phyloP scores from a whole-genome alignment of 176 grass and related monocot species.

The Raddia distichophylla region DNA sequence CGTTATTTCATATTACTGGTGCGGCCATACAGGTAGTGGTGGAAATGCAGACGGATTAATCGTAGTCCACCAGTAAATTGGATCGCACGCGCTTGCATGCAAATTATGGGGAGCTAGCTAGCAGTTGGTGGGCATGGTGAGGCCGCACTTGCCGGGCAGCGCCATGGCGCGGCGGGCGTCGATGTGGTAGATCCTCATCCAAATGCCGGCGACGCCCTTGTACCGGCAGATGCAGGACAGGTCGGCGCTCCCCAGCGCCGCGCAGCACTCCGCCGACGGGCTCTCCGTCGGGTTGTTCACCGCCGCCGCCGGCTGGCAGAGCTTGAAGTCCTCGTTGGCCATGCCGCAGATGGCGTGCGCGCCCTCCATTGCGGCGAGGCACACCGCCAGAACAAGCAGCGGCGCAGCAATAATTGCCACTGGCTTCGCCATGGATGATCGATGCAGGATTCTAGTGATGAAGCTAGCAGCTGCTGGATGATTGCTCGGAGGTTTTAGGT shows the following conservation, averaged over 20 bases:
- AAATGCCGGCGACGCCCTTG: conserved; percentile 37
- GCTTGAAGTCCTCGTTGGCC: conserved; percentile 41
- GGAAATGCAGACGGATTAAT: too few species aligned
- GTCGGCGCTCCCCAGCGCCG: conserved; percentile 47
- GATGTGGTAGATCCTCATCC: conserved; percentile 64
- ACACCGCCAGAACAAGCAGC: conserved; percentile 1
- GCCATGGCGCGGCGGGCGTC: conserved; percentile 60
- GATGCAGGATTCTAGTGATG: background rate
- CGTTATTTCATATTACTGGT: too few species aligned
- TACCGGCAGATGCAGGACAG: conserved; percentile 64
- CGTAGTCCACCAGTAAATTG: too few species aligned
- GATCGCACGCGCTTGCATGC: background rate
- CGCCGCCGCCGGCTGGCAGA: conserved; percentile 45
- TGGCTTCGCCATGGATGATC: conserved; percentile 23
- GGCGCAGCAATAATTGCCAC: background rate
- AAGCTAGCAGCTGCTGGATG: too few species aligned
- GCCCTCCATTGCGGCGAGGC: background rate
- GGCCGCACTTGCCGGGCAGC: conserved; percentile 38
- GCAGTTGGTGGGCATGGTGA: conserved; percentile 18
- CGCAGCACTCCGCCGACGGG: conserved; percentile 55
- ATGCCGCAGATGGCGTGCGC: conserved; percentile 53
- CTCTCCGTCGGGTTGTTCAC: conserved; percentile 15
- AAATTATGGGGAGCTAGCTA: background rate
- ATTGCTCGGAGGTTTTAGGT: background rate
- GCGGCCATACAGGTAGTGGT: too few species aligned